These are phyloP conservation scores for Eucalyptus sideroxylon DNA, from an alignment of 345 rosid genomes.

Conservation along the genomic window DNA sequence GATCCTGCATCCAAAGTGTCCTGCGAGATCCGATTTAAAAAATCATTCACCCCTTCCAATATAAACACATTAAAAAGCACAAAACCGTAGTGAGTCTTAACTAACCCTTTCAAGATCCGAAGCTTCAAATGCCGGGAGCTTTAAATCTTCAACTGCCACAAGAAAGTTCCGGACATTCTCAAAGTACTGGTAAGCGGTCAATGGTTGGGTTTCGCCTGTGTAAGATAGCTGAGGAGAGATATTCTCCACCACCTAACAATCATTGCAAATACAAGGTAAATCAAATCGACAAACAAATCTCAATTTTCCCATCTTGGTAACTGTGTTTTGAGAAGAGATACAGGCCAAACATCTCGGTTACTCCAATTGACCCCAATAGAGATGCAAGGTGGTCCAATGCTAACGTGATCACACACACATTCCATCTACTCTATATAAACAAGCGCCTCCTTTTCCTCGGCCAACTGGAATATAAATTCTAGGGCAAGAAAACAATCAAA, in stretches of 20 bases:
- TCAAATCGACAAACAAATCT: neutral
- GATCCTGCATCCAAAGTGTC: conserved; percentile 75
- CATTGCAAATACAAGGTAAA: neutral
- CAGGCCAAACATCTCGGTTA: neutral
- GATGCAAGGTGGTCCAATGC: neutral
- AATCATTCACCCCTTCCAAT: neutral
- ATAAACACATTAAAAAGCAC: neutral
- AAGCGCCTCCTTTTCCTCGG: neutral
- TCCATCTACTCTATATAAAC: neutral
- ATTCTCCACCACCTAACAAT: conserved; percentile 67
- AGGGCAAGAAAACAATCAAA: neutral
- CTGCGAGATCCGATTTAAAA: conserved; percentile 7
- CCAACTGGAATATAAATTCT: neutral
- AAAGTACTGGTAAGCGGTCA: conserved; percentile 79
- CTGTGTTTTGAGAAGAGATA: neutral
- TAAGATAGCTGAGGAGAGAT: conserved; percentile 27
- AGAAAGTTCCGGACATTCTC: conserved; percentile 90
- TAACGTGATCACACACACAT: neutral
- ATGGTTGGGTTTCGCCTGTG: conserved; percentile 51
- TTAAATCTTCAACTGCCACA: conserved; percentile 66
- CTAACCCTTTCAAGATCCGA: conserved; percentile 89
- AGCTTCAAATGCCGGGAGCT: conserved; percentile 85
- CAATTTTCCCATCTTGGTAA: neutral
- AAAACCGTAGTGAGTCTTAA: neutral
- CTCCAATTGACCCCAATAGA: neutral